Conservation (phyloP, 768 basidiomycete species). For the Stropharia rugosoannulata region DNA sequence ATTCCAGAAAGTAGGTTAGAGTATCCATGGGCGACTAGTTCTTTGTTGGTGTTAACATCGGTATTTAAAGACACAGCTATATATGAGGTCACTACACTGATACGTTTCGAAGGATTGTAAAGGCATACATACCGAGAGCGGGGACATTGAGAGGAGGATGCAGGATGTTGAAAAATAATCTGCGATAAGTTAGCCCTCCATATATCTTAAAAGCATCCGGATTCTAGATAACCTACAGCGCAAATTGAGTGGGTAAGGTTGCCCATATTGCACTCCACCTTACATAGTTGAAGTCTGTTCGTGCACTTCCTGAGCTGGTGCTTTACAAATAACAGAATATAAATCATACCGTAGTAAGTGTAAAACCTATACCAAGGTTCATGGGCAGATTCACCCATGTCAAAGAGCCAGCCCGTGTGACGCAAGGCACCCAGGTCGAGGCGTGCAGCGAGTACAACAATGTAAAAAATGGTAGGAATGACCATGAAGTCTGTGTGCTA, state of each 20-base stretch:
- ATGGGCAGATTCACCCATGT: conserved; percentile 43
- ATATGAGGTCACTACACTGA: neutral
- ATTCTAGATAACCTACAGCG: conserved; percentile 57
- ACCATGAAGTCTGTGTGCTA: conserved; percentile 62
- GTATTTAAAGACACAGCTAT: conserved; percentile 84
- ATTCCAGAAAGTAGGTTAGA: conserved; percentile 85
- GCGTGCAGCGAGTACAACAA: conserved; percentile 63
- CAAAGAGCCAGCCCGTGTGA: conserved; percentile 81
- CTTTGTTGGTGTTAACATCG: conserved; percentile 89
- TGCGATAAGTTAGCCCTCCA: conserved; percentile 19
- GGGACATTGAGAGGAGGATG: conserved; percentile 90
- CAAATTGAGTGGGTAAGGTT: conserved; percentile 92
- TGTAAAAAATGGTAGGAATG: conserved; percentile 84
- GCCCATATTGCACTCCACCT: conserved; percentile 68
- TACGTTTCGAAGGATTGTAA: neutral
- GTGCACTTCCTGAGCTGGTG: conserved; percentile 50
- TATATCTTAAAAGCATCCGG: neutral
- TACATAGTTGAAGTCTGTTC: conserved; percentile 32
- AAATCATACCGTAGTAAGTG: conserved; percentile 66
- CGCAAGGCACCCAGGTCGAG: conserved; percentile 63
- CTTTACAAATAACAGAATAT: conserved; percentile 1
- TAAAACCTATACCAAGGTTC: conserved; percentile 86
- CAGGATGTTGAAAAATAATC: conserved; percentile 81
- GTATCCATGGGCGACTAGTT: conserved; percentile 90
- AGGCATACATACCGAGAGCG: conserved; percentile 59